Evolutionary conservation across 495 filamentous ascomycete species (phyloP).

Genomic region (Lentithecium fluviatile): DNA sequence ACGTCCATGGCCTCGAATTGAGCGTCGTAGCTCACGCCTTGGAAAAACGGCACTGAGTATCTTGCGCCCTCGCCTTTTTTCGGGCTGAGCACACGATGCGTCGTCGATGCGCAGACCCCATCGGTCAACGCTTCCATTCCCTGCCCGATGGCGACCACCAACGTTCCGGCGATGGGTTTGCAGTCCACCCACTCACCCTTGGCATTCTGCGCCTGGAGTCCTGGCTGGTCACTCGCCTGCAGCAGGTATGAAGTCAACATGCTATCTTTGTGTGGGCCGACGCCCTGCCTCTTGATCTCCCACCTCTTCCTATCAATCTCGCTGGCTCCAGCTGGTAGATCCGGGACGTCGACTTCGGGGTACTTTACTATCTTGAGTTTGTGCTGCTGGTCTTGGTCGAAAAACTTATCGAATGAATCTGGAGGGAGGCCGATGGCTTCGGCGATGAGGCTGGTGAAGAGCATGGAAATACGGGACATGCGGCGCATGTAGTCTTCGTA

Average conservation of each 20-base stretch:
- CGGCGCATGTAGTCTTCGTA: slow-evolving; percentile 72
- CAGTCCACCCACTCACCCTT: slow-evolving; percentile 78
- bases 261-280: slow-evolving; percentile 92
- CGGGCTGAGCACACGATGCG: slow-evolving; percentile 71
- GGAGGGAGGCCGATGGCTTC: slow-evolving; percentile 76
- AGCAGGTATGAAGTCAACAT: slow-evolving; percentile 86
- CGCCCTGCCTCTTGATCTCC: slow-evolving; percentile 62
- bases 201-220: slow-evolving; percentile 88
- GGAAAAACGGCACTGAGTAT: slow-evolving; percentile 88
- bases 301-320: slow-evolving; percentile 41
- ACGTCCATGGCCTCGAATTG: slow-evolving; percentile 75
- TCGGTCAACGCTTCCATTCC: slow-evolving; percentile 87
- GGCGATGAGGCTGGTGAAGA: slow-evolving; percentile 81
- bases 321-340: slow-evolving; percentile 34
- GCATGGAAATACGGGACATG: slow-evolving; percentile 68
- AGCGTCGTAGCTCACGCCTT: slow-evolving; percentile 80
- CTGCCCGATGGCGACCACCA: slow-evolving; percentile 91
- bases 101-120: slow-evolving; percentile 83
- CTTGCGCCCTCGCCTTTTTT: slow-evolving; percentile 65
- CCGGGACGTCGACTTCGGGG: slow-evolving; percentile 57
- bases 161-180: slow-evolving; percentile 57
- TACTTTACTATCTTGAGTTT: slow-evolving; percentile 94
- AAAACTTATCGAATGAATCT: slow-evolving; percentile 77
- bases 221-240: slow-evolving; percentile 75
- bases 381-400: slow-evolving; percentile 77